phyloP scores from a whole-genome alignment of 1,139 yeast genomes.

The Suhomyces wounanorum region DNA sequence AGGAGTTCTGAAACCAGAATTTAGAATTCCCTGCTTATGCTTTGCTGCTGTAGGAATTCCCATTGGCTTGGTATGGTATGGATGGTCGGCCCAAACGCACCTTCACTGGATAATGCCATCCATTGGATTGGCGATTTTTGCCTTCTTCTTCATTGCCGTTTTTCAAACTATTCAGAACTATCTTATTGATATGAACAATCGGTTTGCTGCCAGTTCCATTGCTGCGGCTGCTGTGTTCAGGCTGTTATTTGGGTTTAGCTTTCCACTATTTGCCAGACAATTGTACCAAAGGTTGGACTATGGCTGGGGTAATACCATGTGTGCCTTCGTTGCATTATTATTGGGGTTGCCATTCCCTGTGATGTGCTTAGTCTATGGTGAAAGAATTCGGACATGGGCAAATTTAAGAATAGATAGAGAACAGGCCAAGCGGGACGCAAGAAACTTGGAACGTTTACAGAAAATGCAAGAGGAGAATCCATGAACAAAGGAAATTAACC shows the following conservation, averaged over 20 bases:
- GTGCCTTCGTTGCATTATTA: conserved; percentile 55
- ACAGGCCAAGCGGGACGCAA: conserved; percentile 45
- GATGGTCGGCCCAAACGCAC: conserved; percentile 59
- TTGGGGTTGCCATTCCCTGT: conserved; percentile 68
- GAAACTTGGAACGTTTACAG: conserved; percentile 30
- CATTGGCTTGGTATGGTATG: conserved; percentile 59
- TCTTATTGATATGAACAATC: conserved; percentile 64
- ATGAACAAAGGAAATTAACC: not conserved
- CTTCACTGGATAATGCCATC: conserved; percentile 59
- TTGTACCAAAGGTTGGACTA: conserved; percentile 51
- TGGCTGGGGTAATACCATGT: conserved; percentile 69
- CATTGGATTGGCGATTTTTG: conserved; percentile 56
- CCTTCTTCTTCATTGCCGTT: conserved; percentile 57
- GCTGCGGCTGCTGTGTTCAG: conserved; percentile 67
- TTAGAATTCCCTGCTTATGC: conserved; percentile 48
- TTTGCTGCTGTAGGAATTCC: conserved; percentile 51
- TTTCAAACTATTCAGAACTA: conserved; percentile 63
- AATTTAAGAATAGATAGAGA: conserved; percentile 43
- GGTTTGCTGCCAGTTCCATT: conserved; percentile 59
- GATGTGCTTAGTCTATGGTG: conserved; percentile 57
- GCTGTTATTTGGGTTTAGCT: conserved; percentile 57
- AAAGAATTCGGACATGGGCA: conserved; percentile 56
- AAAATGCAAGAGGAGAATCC: conserved; percentile 11
- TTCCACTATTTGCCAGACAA: conserved; percentile 49
- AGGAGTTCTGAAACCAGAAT: conserved; percentile 62